Base-by-base conservation (phyloP, 1,139 yeast species). In the Williopsis jadinii region DNA sequence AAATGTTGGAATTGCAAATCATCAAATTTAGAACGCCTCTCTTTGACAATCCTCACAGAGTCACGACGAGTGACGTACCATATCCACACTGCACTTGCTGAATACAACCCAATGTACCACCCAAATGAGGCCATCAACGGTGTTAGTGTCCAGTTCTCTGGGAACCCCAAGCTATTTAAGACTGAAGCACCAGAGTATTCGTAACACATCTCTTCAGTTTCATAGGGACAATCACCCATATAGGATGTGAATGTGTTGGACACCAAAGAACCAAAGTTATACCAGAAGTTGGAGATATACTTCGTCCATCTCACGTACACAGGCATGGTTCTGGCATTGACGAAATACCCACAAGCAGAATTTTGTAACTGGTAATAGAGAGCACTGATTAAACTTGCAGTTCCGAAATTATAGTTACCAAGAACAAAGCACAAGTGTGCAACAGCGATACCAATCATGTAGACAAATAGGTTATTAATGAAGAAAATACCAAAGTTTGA, bases 221-320 rank as follows among this genome's bases (percentile, higher is more conserved):
- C 28, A 66, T 5, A 56, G 54, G 72, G 70, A 55, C 94, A 84
- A 43, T 69, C 75, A 5, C 87, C 87, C 45, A 57, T 49, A 64
- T 72, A 81, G 34, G 71, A 74, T 2, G 82, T 66, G 56, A 75
- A 85, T 52, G 85, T 84, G 54, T 81, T 84, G 2, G 87, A 71
- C 31, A 72, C 53, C 41, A 80, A 56, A 0, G 82, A 82, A 2
- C 94, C 94, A 60, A 82, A 83, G 0, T 80, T 80, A 55, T 82
- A 85, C 84, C 92, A 86, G 42, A 83, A 72, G 58, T 77, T 84
- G 0, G 92, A 80, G 41, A 80, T 64, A 59, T 84, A 86, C 54
- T 81, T 84, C 3, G 82, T 71, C 95, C 95, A 86, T 31, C 90
- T 69, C 5, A 86, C 95, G 54, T 86, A 86, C 2, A 84, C 95